Evolutionary conservation across 2,329 filamentous ascomycete genomes (phyloP), one percentile per base, ranked within the genome.

Genomic region (Hymenoscyphus occultus): DNA sequence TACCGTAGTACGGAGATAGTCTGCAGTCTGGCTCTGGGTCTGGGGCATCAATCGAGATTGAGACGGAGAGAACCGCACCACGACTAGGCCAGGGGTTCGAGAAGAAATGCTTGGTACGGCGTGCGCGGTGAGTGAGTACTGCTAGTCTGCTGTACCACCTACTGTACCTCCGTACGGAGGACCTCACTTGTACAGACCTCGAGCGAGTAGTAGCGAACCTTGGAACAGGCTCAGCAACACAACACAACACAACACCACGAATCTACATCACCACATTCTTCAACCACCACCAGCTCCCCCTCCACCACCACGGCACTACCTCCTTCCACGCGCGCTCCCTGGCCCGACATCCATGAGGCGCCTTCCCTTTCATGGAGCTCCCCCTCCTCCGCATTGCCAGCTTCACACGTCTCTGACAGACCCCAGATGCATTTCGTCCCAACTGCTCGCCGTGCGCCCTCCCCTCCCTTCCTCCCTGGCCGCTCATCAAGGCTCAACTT

Each of bases 41-140:
- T 28, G 42, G 19, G 45, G 45, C 45, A 51, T 51, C 45, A 51
- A 51, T 51, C 45, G 45, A 51, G 45, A 51, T 22, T 48, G 45
- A 48, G 45, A 48, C 45, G 45, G 45, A 48, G 45, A 19, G 45
- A 48, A 48, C 45, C 45, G 45, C 45, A 48, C 19, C 45, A 19
- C n/a, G 45, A 19, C 45, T 28, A 51, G 45, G 45, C 19, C 45
- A 51, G 45, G 45, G 45, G 45, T 22, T 22, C 19, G 45, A 51
- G 45, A 9, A 7, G 10, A 51, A 28, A 51, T 22, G 45, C 45
- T 51, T 51, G 45, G 45, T 48, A 48, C 45, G 45, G 45, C n/a
- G 45, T 48, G 35, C 35, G 35, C 35, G 35, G 35, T 35, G 35
- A 35, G 35, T 35, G 32, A 35, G 35, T 35, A 3, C 28, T 28